Evolutionary conservation across 257 asterid species (phyloP).

Genomic region (Leptodermis oblonga): DNA sequence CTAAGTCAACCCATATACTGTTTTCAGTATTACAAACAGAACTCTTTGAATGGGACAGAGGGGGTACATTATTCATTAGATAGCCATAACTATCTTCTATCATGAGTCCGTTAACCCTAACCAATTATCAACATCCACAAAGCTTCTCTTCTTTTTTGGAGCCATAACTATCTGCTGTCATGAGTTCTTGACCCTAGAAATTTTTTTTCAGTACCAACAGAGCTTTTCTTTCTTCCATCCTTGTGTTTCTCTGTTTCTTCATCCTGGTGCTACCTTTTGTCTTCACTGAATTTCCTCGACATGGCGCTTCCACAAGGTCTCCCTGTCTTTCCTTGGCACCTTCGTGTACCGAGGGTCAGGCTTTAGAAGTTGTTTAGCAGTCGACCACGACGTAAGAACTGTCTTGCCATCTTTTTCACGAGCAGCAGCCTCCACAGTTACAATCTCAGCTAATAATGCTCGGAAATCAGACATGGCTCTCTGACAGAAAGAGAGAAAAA

Average conservation of each 20-base stretch:
- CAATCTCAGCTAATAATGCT: slow-evolving; percentile 52
- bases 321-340: slow-evolving; percentile 84
- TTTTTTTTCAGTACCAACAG: slow-evolving; percentile 41
- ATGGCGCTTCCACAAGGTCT: slow-evolving; percentile 74
- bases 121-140: neutral
- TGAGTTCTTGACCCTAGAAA: slow-evolving; percentile 37
- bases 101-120: no score
- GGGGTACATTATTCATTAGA: no score
- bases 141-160: neutral
- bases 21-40: no score
- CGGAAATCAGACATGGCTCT: slow-evolving; percentile 58
- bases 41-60: no score
- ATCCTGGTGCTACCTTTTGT: slow-evolving; percentile 41
- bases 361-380: slow-evolving; percentile 70
- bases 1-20: no score
- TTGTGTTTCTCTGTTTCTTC: slow-evolving; percentile 44
- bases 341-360: slow-evolving; percentile 67
- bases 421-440: slow-evolving; percentile 59
- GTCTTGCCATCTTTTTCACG: slow-evolving; percentile 81
- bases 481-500: slow-evolving; percentile 31
- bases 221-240: slow-evolving; percentile 40
- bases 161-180: slow-evolving; percentile 37
- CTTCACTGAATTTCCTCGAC: slow-evolving; percentile 69
- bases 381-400: slow-evolving; percentile 72
- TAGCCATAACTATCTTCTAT: neutral